Percentiles rank a stretch among this genome's conserved stretches.
These are phyloP conservation scores for Crucihimalaya himalaica DNA, from an alignment of 345 rosid genomes.

Conservation along the genomic window DNA sequence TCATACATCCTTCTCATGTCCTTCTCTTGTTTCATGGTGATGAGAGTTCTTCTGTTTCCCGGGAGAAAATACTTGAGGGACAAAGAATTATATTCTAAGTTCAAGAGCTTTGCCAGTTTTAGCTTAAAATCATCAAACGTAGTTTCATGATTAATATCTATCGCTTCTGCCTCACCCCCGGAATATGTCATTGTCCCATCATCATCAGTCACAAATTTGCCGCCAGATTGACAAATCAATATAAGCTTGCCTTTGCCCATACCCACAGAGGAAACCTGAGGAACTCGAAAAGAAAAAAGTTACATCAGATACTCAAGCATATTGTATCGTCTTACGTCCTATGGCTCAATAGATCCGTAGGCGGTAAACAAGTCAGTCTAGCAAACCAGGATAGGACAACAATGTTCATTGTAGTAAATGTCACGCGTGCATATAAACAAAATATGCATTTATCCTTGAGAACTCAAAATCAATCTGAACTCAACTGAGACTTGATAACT, in stretches of 20 bases:
- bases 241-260: constrained; percentile 91
- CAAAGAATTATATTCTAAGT: constrained; percentile 63
- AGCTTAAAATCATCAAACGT: constrained; percentile 68
- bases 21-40: constrained; percentile 69
- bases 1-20: constrained; percentile 84
- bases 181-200: constrained; percentile 68
- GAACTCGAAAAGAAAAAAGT: background rate
- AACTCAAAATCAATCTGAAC: background rate
- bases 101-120: constrained; percentile 68
- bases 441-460: background rate
- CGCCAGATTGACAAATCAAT: constrained; percentile 83
- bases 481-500: background rate
- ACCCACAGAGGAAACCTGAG: constrained; percentile 22
- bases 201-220: constrained; percentile 63
- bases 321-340: background rate
- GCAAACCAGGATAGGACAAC: background rate
- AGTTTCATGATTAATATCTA: constrained; percentile 69
- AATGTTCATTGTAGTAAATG: background rate
- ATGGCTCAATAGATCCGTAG: background rate
- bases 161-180: constrained; percentile 89
- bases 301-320: constrained; percentile 14
- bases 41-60: constrained; percentile 66
- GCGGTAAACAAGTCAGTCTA: background rate
- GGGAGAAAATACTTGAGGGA: constrained; percentile 91
- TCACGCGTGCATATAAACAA: background rate